Percentiles rank a stretch among this genome's conserved stretches.
These are phyloP conservation scores for Knufia petricola DNA, from an alignment of 2,329 filamentous ascomycete species.

Conservation along the genomic window DNA sequence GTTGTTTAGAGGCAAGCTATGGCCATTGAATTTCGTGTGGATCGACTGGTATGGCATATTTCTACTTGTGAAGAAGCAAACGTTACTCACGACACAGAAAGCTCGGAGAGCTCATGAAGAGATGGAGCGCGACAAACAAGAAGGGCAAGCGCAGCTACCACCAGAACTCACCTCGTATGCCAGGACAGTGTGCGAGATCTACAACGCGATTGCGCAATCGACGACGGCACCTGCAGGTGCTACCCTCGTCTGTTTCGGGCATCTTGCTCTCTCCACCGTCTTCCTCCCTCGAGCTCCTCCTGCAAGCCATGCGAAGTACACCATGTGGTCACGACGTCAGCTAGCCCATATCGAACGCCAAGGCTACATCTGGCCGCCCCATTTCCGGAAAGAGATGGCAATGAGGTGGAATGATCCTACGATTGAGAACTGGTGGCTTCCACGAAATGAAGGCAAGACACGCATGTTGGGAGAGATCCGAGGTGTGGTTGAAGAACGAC, in stretches of 20 bases:
- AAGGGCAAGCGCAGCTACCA: conserved; percentile 25
- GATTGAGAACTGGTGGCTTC: conserved; percentile 79
- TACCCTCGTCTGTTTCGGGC: conserved; percentile 63
- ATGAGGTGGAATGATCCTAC: conserved; percentile 53
- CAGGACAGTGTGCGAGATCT: conserved; percentile 63
- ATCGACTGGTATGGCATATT: conserved; percentile 71
- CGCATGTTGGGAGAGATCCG: conserved; percentile 67
- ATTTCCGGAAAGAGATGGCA: conserved; percentile 65
- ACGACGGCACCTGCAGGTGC: conserved; percentile 60
- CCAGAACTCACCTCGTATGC: conserved; percentile 53
- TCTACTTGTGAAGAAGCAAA: conserved; percentile 71
- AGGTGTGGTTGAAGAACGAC: conserved; percentile 67
- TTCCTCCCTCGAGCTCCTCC: conserved; percentile 56
- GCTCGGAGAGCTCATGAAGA: neutral
- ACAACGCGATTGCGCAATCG: conserved; percentile 67
- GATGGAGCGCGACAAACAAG: neutral
- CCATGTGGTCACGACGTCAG: conserved; percentile 69
- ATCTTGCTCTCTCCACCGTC: conserved; percentile 63
- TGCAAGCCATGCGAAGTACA: conserved; percentile 50
- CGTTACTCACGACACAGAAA: conserved; percentile 44
- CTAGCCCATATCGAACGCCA: conserved; percentile 64
- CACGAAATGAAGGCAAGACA: conserved; percentile 66
- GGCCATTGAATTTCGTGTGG: conserved; percentile 62
- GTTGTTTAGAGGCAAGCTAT: conserved; percentile 61
- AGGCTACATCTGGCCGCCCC: conserved; percentile 74